Evolutionary conservation across 768 basidiomycete species (phyloP), one percentile per base, ranked within the genome.

Genomic region (Lentinula aciculospora): DNA sequence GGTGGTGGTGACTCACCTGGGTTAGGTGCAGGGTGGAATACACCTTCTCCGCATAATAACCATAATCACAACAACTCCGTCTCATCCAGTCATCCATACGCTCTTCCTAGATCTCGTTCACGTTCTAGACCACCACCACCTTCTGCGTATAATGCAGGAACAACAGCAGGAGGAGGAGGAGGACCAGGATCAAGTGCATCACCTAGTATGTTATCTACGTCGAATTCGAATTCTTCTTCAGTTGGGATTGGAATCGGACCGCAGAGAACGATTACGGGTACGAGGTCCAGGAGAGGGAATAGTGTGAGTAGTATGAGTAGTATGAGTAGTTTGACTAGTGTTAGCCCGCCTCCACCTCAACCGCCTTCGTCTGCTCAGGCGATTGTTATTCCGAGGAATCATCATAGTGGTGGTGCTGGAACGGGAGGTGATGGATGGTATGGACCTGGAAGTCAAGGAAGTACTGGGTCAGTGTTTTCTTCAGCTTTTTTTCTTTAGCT

Each of bases 381-480:
- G 9, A 89, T 91, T 66, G 73, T 88, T 50, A 90, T 90, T 63
- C 89, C 86, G 31, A 58, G 59, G 17, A 62, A 63, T 53, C 65
- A 63, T 47, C 21, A 27, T 5, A 17, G 15, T 17, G 47, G 55
- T 51, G 27, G 46, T 27, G 32, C 56, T 29, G 28, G 8, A 4
- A 15, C 17, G 12, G 49, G 31, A 12, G 31, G 17, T 13, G 51
- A 53, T 23, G 51, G 51, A 6, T 53, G 51, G 51, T 53, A 23
- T 36, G 51, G 51, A 21, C 36, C 51, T 19, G 51, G 51, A 3
- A 53, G 51, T 39, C 51, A 53, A 27, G 51, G 49, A 9, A 50
- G n/a, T 19, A 32, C 49, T 34, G 49, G 49, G 49, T 50, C 2
- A 31, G 49, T 34, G 29, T 23, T 25, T n/a, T 39, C 32, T 9